phyloP scores from a whole-genome alignment of 2,329 filamentous ascomycete genomes.

The Xylaria sp. region DNA sequence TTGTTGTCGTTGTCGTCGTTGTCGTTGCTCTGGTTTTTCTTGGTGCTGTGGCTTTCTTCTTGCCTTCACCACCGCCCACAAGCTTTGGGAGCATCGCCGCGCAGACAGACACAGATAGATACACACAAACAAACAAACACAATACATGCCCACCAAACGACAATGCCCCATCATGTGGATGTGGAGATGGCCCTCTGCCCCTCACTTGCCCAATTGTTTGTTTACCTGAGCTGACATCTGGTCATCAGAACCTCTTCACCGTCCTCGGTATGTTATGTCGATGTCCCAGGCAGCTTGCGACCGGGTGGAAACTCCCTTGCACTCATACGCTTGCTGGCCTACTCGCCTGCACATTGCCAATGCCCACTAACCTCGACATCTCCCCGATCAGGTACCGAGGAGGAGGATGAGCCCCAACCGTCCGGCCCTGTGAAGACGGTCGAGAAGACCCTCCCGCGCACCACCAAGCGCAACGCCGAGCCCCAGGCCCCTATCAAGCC shows the following conservation, averaged over 20 bases:
- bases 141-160: background rate
- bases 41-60: background rate
- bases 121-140: background rate
- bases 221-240: slow-evolving; percentile 43
- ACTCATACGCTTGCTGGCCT: background rate
- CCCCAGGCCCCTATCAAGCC: slow-evolving; percentile 71
- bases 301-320: slow-evolving; percentile 42
- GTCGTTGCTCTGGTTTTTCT: background rate
- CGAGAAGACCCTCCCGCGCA: slow-evolving; percentile 81
- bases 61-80: background rate
- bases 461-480: slow-evolving; percentile 85
- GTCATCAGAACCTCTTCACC: slow-evolving; percentile 89
- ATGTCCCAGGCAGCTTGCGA: slow-evolving; percentile 41
- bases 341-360: slow-evolving; percentile 11
- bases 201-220: slow-evolving; percentile 26
- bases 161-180: background rate
- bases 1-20: too few relatives aligned
- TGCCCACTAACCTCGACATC: slow-evolving; percentile 43
- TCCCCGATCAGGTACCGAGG: slow-evolving; percentile 66
- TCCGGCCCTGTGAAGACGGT: slow-evolving; percentile 86
- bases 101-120: background rate
- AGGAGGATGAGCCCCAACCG: slow-evolving; percentile 74
- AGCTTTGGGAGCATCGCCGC: slow-evolving; percentile 5
- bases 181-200: background rate
- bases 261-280: slow-evolving; percentile 90